Evolutionary conservation across 2,329 filamentous ascomycete genomes (phyloP).

Genomic region (Trichoderma brevicompactum): DNA sequence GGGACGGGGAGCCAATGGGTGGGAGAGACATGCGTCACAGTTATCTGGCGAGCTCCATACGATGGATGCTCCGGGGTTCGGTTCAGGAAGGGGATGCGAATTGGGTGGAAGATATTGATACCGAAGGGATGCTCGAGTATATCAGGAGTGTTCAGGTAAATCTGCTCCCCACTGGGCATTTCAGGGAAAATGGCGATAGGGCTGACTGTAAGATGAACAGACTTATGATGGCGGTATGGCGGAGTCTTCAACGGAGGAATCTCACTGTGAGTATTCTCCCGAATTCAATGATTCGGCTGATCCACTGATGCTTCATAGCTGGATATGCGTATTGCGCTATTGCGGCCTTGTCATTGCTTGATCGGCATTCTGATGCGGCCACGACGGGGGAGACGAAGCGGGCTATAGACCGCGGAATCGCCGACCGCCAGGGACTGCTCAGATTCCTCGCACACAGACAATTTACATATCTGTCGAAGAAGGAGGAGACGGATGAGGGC

Average conservation of each 20-base stretch:
- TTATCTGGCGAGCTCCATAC: constrained; percentile 78
- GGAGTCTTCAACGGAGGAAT: constrained; percentile 77
- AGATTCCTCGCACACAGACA: constrained; percentile 69
- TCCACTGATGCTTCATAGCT: constrained; percentile 52
- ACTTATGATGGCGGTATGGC: constrained; percentile 85
- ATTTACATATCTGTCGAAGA: constrained; percentile 59
- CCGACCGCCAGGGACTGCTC: constrained; percentile 41
- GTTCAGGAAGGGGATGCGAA: constrained; percentile 54
- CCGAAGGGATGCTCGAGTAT: constrained; percentile 70
- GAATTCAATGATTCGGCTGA: background rate
- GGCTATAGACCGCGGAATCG: constrained; percentile 44
- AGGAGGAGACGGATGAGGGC: constrained; percentile 48
- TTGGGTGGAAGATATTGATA: constrained; percentile 72
- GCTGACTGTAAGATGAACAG: constrained; percentile 46
- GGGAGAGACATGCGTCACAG: constrained; percentile 86
- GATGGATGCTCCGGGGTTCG: constrained; percentile 77
- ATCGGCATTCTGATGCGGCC: constrained; percentile 53
- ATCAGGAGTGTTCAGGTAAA: constrained; percentile 65
- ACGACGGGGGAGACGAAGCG: constrained; percentile 29
- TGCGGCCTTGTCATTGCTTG: constrained; percentile 75
- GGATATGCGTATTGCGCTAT: constrained; percentile 92
- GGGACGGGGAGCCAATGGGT: constrained; percentile 65
- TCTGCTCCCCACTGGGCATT: background rate
- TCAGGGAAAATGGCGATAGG: background rate
- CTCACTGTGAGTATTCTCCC: constrained; percentile 65